Evolutionary conservation across 257 asterid species (phyloP), one percentile per base, ranked within the genome.

Genomic region (Oldenlandia corymbosa): DNA sequence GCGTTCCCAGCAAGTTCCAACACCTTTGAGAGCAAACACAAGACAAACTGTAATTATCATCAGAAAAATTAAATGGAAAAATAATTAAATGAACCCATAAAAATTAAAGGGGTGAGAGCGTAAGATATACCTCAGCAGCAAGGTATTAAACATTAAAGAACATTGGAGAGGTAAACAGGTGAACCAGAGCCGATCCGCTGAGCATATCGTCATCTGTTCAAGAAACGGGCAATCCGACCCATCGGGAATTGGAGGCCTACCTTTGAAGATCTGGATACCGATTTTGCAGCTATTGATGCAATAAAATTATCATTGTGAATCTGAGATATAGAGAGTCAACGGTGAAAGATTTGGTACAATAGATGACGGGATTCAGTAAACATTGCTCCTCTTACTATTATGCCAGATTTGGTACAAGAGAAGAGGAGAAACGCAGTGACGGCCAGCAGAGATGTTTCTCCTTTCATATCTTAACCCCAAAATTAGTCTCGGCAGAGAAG

Each of bases 1-100:
- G 88, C 87, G 39, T 84, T 86, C 0, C 95, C 91, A 16, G 95
- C 95, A 30, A 86, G 85, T 62, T 86, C 95, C 66, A 86, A 56
- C 0, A 86, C 85, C 91, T 84, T 2, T 39, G 10, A 4, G 10
- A 39, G 9, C 43, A 39, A 1, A 39, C 10, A 6, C 10, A 1
- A 45, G 20, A 43, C 5, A 26, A 13, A 69, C 23, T n/a, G n/a
- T 47, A 47, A 59, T n/a, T 10, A 30, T 1, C 4, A 49, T 10
- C 18, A n/a, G 5, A 7, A 2, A 21, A 23, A 21, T 11, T 10
- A 60, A 23, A 31, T 10, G 10, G 3, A 10, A 18, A 32, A 53
- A n/a, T n/a, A n/a, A n/a, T n/a, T n/a, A n/a, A 53, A 21, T 7
- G 16, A 6, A 0, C 24, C 24, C 39, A 5, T 14, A 1, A 1